Base-by-base conservation (phyloP, 352 stramenopile genomes). In the Phytophthora uliginosa region DNA sequence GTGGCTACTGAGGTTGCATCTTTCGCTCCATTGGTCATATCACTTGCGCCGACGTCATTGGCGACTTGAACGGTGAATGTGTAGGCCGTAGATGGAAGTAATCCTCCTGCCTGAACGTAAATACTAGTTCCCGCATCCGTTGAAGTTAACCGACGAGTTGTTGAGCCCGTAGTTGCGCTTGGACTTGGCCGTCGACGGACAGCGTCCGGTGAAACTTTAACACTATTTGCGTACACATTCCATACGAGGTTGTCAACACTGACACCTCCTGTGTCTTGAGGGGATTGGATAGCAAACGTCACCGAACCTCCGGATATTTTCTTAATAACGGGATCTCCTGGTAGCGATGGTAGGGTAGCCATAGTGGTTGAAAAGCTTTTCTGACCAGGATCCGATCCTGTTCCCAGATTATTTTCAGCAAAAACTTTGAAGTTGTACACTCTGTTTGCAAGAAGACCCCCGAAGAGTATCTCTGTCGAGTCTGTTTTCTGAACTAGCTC, bases 381-480 rank as follows among this genome's bases (percentile, higher is more conserved):
- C 0, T 64, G 60, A 5, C 54, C 50, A 18, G 82, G 69, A 52
- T 89, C 74, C 2, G 74, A 82, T 22, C 76, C 78, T 8, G 56
- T 59, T 9, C 85, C 85, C 0, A 90, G 53, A 22, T 54, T 68
- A 58, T 93, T 93, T 4, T 28, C 66, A 2, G 82, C 82, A 34
- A 73, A 91, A 0, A 91, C 85, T 28, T 73, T 79, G 55, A 93
- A 87, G 1, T 78, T 72, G 24, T 91, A 91, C 15, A 47, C 57
- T 9, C 50, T 84, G 36, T 78, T 63, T 7, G 80, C 82, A 6
- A 83, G 24, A 8, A 93, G 67, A 0, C 75, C 73, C 17, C 83
- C 82, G 33, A 91, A 80, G 2, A 18, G 61, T 22, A 82, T 56
- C 0, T 74, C 12, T 0, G 71, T 47, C 0, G 22, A 53, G 0